Evolutionary conservation across 805 yeast genomes (phyloP).

Genomic region (Maudiozyma serrabonitensis): DNA sequence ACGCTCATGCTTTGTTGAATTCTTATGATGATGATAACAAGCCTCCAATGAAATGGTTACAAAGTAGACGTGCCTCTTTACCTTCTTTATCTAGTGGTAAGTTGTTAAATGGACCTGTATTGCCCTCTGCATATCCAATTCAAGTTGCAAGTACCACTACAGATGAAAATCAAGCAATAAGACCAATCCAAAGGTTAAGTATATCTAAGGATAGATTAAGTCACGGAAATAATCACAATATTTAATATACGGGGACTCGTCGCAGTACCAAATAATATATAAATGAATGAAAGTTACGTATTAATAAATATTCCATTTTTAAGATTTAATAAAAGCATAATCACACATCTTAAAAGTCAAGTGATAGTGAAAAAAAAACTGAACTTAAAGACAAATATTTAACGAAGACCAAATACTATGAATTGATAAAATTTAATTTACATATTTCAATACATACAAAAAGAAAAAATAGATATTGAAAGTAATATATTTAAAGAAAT

Average conservation of each 20-base stretch:
- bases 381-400: too few species aligned
- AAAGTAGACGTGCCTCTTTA: conserved; percentile 1
- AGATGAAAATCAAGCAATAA: background rate
- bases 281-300: background rate
- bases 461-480: background rate
- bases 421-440: too few species aligned
- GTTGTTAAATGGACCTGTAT: background rate
- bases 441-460: background rate
- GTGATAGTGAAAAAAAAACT: too few species aligned
- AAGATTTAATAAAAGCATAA: background rate
- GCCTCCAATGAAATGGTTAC: background rate
- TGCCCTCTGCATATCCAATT: background rate
- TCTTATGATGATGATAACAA: background rate
- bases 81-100: background rate
- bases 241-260: background rate
- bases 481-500: background rate
- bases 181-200: background rate
- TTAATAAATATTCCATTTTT: background rate
- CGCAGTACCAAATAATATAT: background rate
- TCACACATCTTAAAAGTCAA: too few species aligned
- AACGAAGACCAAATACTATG: too few species aligned
- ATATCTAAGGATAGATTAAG: background rate
- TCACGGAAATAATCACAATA: background rate
- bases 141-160: background rate
- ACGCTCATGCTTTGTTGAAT: background rate